Evolutionary conservation across 2,329 filamentous ascomycete species (phyloP).

Genomic region (Epichloe uncinata): DNA sequence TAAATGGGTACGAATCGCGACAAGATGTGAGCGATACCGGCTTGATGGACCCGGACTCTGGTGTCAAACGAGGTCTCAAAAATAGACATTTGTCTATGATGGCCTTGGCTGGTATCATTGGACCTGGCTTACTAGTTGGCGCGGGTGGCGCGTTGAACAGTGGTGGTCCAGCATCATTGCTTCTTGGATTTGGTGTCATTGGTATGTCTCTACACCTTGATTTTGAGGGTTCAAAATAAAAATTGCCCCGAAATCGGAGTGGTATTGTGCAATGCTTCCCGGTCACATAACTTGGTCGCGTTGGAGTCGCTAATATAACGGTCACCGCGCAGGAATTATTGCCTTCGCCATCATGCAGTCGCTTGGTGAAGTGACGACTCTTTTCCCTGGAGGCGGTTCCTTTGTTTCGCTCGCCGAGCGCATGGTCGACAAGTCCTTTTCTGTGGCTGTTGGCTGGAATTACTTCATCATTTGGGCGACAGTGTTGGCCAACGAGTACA

Average conservation of each 20-base stretch:
- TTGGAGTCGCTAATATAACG: neutral
- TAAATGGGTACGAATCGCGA: slow-evolving; percentile 7
- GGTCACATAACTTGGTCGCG: neutral
- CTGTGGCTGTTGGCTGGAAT: slow-evolving; percentile 57
- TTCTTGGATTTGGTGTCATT: slow-evolving; percentile 62
- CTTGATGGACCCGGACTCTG: slow-evolving; percentile 44
- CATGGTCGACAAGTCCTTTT: slow-evolving; percentile 58
- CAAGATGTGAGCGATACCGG: slow-evolving; percentile 21
- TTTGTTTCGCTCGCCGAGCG: slow-evolving; percentile 59
- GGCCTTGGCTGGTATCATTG: slow-evolving; percentile 49
- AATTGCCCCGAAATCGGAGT: neutral
- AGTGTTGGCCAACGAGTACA: slow-evolving; percentile 59
- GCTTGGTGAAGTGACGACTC: slow-evolving; percentile 59
- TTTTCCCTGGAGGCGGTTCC: slow-evolving; percentile 57
- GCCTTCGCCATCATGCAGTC: slow-evolving; percentile 59
- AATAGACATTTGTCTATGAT: slow-evolving; percentile 55
- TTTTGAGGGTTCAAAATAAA: neutral
- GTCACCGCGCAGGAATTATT: slow-evolving; percentile 35
- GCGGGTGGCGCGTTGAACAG: slow-evolving; percentile 54
- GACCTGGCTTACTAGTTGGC: slow-evolving; percentile 59
- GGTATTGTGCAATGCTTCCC: neutral
- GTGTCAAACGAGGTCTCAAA: slow-evolving; percentile 57
- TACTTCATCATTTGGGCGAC: slow-evolving; percentile 57
- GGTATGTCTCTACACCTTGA: slow-evolving; percentile 20
- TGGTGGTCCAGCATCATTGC: slow-evolving; percentile 56